These are phyloP conservation scores for Penicillium fuscoglaucum DNA, from an alignment of 2,329 filamentous ascomycete species.

Conservation along the genomic window DNA sequence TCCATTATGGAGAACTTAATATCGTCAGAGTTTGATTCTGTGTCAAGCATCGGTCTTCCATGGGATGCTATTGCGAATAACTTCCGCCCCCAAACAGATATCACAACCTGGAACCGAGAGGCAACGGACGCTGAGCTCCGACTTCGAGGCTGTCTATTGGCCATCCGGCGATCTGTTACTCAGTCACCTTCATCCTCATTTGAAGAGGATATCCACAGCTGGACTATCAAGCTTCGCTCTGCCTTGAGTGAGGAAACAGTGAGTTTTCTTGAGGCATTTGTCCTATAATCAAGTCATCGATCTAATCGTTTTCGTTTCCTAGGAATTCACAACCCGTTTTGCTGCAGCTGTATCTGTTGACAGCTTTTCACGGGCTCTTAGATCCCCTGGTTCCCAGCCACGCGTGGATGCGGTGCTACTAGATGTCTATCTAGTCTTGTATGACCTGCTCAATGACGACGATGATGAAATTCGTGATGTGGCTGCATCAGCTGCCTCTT, in stretches of 20 bases:
- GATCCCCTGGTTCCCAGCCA: conserved; percentile 21
- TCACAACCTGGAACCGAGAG: conserved; percentile 37
- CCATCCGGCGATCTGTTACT: conserved; percentile 23
- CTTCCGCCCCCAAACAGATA: conserved; percentile 27
- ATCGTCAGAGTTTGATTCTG: conserved; percentile 14
- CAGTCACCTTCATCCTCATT: conserved; percentile 15
- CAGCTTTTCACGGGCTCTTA: conserved; percentile 47
- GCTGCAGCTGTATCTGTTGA: conserved; percentile 39
- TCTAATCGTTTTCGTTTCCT: background rate
- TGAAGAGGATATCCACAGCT: conserved; percentile 30
- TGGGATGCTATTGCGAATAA: conserved; percentile 29
- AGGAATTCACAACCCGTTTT: conserved; percentile 44
- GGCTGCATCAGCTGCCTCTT: conserved; percentile 50
- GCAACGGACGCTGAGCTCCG: conserved; percentile 40
- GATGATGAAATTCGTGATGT: conserved; percentile 81
- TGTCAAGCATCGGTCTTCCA: conserved; percentile 28
- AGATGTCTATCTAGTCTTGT: conserved; percentile 64
- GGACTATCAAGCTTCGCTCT: conserved; percentile 38
- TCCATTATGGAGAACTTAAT: conserved; percentile 33
- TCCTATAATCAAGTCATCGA: background rate
- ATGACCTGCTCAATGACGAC: conserved; percentile 81
- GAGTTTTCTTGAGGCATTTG: conserved; percentile 13
- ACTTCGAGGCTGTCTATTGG: conserved; percentile 41
- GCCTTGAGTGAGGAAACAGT: conserved; percentile 46
- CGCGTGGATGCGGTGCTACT: conserved; percentile 45